Conservation (phyloP, 208 protist species). For the Herpetomonas samuelpessoai region DNA sequence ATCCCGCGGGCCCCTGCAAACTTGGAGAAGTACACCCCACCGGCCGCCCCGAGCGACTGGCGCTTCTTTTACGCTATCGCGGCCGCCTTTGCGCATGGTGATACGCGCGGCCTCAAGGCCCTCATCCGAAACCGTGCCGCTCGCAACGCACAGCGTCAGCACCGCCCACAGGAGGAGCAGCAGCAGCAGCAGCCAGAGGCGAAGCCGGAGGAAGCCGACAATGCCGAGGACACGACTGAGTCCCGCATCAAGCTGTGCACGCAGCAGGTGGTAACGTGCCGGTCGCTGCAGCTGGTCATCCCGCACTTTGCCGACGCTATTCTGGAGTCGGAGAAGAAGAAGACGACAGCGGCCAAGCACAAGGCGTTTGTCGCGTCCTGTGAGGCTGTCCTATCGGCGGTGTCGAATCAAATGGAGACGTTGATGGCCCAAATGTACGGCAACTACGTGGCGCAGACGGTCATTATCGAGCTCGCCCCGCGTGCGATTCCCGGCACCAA, state of each 20-base stretch:
- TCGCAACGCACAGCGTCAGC: neutral
- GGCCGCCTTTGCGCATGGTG: conserved; percentile 48
- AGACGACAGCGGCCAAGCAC: conserved; percentile 14
- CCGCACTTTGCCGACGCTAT: conserved; percentile 72
- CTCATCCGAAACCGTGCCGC: conserved; percentile 6
- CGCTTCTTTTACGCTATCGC: conserved; percentile 62
- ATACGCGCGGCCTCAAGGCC: conserved; percentile 7
- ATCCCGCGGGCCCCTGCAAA: conserved; percentile 16
- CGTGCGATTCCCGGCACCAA: conserved; percentile 43
- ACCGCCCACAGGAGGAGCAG: conserved; percentile 13
- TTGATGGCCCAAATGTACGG: conserved; percentile 51
- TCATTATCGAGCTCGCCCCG: conserved; percentile 55
- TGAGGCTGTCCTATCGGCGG: conserved; percentile 38
- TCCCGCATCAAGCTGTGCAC: conserved; percentile 51
- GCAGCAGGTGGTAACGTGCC: conserved; percentile 72
- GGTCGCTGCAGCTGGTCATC: conserved; percentile 59
- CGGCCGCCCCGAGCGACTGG: conserved; percentile 42
- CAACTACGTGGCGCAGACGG: conserved; percentile 73
- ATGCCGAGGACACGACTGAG: conserved; percentile 10
- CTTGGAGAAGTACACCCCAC: conserved; percentile 26
- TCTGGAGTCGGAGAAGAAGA: conserved; percentile 35
- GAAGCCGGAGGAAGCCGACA: conserved; percentile 9
- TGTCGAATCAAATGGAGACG: conserved; percentile 23
- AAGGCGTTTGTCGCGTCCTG: conserved; percentile 38
- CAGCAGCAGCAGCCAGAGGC: conserved; percentile 17